These are phyloP conservation scores for Rhizophora apiculata DNA, from an alignment of 345 rosid species.

Conservation along the genomic window DNA sequence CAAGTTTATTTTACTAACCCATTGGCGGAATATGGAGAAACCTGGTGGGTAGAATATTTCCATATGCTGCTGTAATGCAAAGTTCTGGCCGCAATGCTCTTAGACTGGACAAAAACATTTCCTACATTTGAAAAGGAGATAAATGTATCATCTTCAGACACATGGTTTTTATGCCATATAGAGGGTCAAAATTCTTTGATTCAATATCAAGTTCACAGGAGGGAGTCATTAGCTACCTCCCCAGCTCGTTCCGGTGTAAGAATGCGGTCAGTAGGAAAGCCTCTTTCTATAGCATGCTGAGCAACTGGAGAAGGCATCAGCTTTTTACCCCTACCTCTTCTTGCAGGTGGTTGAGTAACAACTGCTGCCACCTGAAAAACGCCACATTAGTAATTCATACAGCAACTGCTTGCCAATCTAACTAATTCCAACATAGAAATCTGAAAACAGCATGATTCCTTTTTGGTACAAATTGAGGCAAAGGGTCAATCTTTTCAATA, in stretches of 20 bases:
- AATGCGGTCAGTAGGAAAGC: slow-evolving; percentile 73
- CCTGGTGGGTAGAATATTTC: slow-evolving; percentile 80
- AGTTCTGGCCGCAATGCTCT: slow-evolving; percentile 82
- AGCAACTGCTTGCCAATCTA: too few relatives aligned
- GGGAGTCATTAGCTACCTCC: slow-evolving; percentile 49
- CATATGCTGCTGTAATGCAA: slow-evolving; percentile 95
- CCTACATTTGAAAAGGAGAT: slow-evolving; percentile 40
- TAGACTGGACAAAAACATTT: slow-evolving; percentile 55
- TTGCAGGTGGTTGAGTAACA: slow-evolving; percentile 85
- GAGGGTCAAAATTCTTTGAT: not conserved
- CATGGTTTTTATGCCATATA: not conserved
- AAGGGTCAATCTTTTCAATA: too few relatives aligned
- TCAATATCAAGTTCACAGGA: not conserved
- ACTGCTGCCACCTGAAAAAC: slow-evolving; percentile 75
- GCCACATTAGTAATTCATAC: not conserved
- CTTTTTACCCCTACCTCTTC: slow-evolving; percentile 78
- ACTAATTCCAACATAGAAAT: too few relatives aligned
- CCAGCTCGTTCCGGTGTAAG: slow-evolving; percentile 83
- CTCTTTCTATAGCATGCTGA: slow-evolving; percentile 69
- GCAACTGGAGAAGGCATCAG: slow-evolving; percentile 81
- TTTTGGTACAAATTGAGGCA: too few relatives aligned
- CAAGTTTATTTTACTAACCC: slow-evolving; percentile 50
- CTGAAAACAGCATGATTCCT: not conserved
- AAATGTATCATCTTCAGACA: not conserved
- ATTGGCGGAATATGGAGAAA: slow-evolving; percentile 73